These are phyloP conservation scores for Leccinum pseudoinsigne DNA, from an alignment of 1,284 basidiomycete species.

Conservation along the genomic window DNA sequence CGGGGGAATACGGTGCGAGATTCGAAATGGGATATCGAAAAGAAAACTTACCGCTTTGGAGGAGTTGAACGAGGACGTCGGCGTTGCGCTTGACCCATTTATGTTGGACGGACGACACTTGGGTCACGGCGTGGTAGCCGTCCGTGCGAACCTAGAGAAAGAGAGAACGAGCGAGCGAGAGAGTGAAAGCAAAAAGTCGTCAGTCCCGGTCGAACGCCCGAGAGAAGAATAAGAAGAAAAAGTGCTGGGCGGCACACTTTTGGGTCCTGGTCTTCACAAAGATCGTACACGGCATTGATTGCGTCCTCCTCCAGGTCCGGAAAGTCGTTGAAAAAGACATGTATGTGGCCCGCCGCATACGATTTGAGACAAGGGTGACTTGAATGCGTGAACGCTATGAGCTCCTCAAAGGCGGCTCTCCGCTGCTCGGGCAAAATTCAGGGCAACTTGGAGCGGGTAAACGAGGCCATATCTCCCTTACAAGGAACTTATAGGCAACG, in stretches of 20 bases:
- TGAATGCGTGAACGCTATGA: constrained; percentile 30
- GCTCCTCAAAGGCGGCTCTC: constrained; percentile 26
- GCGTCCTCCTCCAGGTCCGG: constrained; percentile 69
- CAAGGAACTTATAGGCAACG: constrained; percentile 66
- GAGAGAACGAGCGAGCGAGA: neutral
- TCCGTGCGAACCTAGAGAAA: constrained; percentile 59
- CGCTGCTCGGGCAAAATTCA: constrained; percentile 19
- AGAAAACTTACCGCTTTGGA: constrained; percentile 62
- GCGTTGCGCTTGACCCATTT: constrained; percentile 70
- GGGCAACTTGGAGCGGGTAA: constrained; percentile 1
- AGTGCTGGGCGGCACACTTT: constrained; percentile 38
- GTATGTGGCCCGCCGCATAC: constrained; percentile 58
- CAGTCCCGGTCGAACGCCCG: constrained; percentile 7
- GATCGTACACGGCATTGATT: constrained; percentile 72
- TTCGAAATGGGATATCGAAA: neutral
- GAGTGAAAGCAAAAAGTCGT: constrained; percentile 3
- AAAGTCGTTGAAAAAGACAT: constrained; percentile 60
- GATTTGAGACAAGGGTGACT: constrained; percentile 41
- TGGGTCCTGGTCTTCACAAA: constrained; percentile 68
- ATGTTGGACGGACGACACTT: constrained; percentile 56
- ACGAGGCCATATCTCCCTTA: constrained; percentile 18
- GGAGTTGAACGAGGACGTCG: constrained; percentile 70
- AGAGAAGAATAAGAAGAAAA: neutral
- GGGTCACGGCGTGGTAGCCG: constrained; percentile 62
- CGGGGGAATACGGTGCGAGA: constrained; percentile 11